These are phyloP conservation scores for Pisolithus thermaeus DNA, from an alignment of 1,284 basidiomycete species.

Conservation along the genomic window DNA sequence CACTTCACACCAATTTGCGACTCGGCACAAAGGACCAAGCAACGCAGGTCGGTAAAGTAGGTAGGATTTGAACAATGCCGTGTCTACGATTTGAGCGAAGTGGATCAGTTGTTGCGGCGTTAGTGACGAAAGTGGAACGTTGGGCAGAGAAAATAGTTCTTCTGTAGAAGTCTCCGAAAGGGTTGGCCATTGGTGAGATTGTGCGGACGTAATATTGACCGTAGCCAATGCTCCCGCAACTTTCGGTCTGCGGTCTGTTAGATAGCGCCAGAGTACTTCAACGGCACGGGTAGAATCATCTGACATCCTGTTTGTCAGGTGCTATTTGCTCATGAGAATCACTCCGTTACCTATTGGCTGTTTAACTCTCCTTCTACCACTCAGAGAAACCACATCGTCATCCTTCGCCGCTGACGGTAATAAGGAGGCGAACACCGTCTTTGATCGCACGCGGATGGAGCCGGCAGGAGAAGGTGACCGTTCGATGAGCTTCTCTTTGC, in stretches of 20 bases:
- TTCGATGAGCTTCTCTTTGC: conserved; percentile 27
- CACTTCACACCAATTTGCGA: conserved; percentile 97
- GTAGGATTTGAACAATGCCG: conserved; percentile 93
- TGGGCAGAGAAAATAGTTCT: conserved; percentile 73
- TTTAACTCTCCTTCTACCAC: conserved; percentile 34
- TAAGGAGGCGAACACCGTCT: conserved; percentile 48
- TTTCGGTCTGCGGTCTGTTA: conserved; percentile 84
- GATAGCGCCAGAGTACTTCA: conserved; percentile 65
- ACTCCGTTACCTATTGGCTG: conserved; percentile 24
- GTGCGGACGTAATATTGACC: conserved; percentile 65
- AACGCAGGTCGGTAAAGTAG: conserved; percentile 79
- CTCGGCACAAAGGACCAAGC: conserved; percentile 83
- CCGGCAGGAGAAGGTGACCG: conserved; percentile 38
- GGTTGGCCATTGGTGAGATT: conserved; percentile 56
- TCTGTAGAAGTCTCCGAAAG: conserved; percentile 63
- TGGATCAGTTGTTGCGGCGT: conserved; percentile 77
- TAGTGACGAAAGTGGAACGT: conserved; percentile 62
- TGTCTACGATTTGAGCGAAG: conserved; percentile 92
- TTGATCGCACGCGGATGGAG: conserved; percentile 46
- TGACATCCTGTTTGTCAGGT: conserved; percentile 20
- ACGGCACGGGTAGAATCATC: conserved; percentile 60
- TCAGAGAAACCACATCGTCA: conserved; percentile 54
- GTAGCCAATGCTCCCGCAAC: conserved; percentile 68
- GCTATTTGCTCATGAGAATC: not conserved
- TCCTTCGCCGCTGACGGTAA: conserved; percentile 45